Evolutionary conservation across 257 asterid genomes (phyloP), one percentile per base, ranked within the genome.

Genomic region (Mitragyna speciosa): DNA sequence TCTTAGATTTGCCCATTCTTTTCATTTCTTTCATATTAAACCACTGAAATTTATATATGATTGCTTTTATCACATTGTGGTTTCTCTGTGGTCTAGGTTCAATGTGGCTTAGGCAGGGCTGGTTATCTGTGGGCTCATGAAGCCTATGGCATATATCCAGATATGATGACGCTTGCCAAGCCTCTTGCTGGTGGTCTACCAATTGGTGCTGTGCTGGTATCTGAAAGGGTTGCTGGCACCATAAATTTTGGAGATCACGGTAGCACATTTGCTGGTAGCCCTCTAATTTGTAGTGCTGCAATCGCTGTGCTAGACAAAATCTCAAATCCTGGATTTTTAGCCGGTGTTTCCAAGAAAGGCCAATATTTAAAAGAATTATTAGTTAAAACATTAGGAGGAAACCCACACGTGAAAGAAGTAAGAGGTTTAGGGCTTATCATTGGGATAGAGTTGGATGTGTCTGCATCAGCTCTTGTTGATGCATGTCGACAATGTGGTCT

Each of bases 131-230:
- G 98, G 98, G 99, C 99, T 26, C 92, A 95, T 19, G 98, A 95
- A 81, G 88, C 88, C 2, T 95, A 87, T 20, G 91, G 81, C 12
- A 79, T 95, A 66, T 88, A 79, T 88, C 99, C 97, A 0, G 99
- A 94, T 73, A 89, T 96, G 75, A 96, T 94, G 98, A 94, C 98
- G 45, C 91, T 91, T 7, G 99, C 99, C 76, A 96, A 96, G 84
- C 99, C 99, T 79, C 95, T 96, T n/a, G 99, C 98, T 0, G 97
- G 97, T 71, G 99, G 98, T 65, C 93, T 94, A 70, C 98, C 99
- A 70, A 92, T 94, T 3, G 99, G 98, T 7, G 99, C 97, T 2
- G 96, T 87, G 33, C 77, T 95, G 7, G 90, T 89, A 19, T 92
- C 96, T 0, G 94, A 96, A 89, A 82, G 84, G 66, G 91, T 96